These are phyloP conservation scores for Pholiota microspora DNA, from an alignment of 768 basidiomycete genomes.

Conservation along the genomic window DNA sequence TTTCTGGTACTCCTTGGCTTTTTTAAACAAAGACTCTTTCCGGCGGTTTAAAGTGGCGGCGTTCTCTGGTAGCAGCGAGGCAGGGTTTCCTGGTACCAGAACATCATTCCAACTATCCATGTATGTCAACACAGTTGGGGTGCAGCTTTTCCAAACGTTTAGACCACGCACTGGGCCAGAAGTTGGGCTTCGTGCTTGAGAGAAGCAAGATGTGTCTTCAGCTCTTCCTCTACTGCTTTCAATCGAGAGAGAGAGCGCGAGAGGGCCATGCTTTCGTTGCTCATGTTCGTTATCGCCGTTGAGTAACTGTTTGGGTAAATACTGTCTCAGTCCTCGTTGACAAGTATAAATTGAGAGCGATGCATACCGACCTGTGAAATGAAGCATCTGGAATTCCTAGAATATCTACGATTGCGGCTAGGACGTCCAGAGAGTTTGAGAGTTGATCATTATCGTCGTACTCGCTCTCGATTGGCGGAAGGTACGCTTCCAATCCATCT, in stretches of 20 bases:
- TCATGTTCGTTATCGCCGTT: slow-evolving; percentile 32
- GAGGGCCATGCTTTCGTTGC: slow-evolving; percentile 26
- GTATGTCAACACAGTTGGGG: not conserved
- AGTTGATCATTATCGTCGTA: slow-evolving; percentile 17
- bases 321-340: not conserved
- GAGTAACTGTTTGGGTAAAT: slow-evolving; percentile 31
- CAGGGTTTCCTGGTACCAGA: slow-evolving; percentile 22
- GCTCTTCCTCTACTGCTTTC: slow-evolving; percentile 33
- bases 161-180: slow-evolving; percentile 33
- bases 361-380: slow-evolving; percentile 28
- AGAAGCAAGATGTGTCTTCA: slow-evolving; percentile 31
- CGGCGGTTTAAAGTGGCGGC: slow-evolving; percentile 33
- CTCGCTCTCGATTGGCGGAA: slow-evolving; percentile 17
- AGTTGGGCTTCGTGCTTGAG: slow-evolving; percentile 34
- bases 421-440: slow-evolving; percentile 19
- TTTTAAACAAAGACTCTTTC: slow-evolving; percentile 39
- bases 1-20: slow-evolving; percentile 46
- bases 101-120: slow-evolving; percentile 34
- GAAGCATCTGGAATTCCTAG: slow-evolving; percentile 35
- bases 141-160: not conserved
- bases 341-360: not conserved
- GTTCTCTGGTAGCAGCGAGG: slow-evolving; percentile 20
- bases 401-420: slow-evolving; percentile 25
- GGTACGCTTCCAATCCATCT: slow-evolving; percentile 11
- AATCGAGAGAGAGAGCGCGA: slow-evolving; percentile 33